Conservation (phyloP, 1,139 yeast genomes). For the Fermentozyma sake region DNA sequence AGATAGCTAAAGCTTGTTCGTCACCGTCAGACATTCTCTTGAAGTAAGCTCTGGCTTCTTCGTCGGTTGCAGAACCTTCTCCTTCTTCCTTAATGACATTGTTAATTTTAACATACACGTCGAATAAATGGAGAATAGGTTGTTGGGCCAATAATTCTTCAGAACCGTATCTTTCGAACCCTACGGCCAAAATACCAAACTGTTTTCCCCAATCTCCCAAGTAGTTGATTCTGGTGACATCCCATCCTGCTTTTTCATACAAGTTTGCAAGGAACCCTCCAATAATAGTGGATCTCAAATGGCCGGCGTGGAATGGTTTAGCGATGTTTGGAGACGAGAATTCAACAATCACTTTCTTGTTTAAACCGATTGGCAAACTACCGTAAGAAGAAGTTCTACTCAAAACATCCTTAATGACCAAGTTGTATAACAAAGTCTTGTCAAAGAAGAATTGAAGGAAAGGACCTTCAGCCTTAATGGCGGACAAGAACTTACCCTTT, state of each 20-base stretch:
- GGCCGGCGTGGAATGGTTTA: slow-evolving; percentile 99
- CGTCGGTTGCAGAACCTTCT: slow-evolving; percentile 65
- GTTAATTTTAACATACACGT: slow-evolving; percentile 87
- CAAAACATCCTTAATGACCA: slow-evolving; percentile 71
- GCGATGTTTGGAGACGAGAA: slow-evolving; percentile 98
- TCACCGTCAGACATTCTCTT: slow-evolving; percentile 94
- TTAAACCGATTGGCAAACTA: slow-evolving; percentile 65
- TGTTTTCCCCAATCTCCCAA: slow-evolving; percentile 99
- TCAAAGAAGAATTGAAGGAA: slow-evolving; percentile 87
- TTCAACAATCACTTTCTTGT: slow-evolving; percentile 75
- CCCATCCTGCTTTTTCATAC: slow-evolving; percentile 87
- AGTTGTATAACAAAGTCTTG: slow-evolving; percentile 57
- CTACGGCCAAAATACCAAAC: slow-evolving; percentile 93
- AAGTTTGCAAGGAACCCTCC: slow-evolving; percentile 95
- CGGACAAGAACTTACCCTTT: slow-evolving; percentile 60
- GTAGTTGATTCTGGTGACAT: slow-evolving; percentile 86
- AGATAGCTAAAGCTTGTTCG: slow-evolving; percentile 66
- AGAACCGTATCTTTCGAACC: slow-evolving; percentile 79
- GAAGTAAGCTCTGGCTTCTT: slow-evolving; percentile 84
- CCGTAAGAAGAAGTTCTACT: slow-evolving; percentile 64
- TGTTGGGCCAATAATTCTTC: slow-evolving; percentile 68
- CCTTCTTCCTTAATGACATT: slow-evolving; percentile 76
- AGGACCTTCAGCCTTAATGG: slow-evolving; percentile 82
- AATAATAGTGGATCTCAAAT: slow-evolving; percentile 93
- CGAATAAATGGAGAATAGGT: slow-evolving; percentile 93